These are phyloP conservation scores for Obelidium mucronatum DNA, from an alignment of 192 early-diverging fungal genomes.

Conservation along the genomic window DNA sequence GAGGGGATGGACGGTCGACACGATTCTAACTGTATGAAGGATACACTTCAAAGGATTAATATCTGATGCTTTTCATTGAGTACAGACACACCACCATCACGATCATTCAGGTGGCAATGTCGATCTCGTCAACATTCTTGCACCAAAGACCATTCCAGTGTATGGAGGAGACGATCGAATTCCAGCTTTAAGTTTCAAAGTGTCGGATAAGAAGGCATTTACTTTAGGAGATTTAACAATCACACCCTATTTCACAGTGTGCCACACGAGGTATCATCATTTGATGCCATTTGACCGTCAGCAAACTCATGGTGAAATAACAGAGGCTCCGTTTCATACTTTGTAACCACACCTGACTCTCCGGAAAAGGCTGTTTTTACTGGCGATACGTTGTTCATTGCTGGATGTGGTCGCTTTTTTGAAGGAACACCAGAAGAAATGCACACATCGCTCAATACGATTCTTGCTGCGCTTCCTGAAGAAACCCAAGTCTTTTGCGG, in stretches of 20 bases:
- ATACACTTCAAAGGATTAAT: not conserved
- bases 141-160: conserved; percentile 65
- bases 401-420: conserved; percentile 89
- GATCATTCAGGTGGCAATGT: conserved; percentile 89
- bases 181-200: conserved; percentile 75
- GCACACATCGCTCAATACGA: conserved; percentile 76
- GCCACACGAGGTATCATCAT: conserved; percentile 75
- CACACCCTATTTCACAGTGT: conserved; percentile 77
- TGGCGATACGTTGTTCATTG: conserved; percentile 85
- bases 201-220: conserved; percentile 77
- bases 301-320: not conserved
- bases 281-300: not conserved
- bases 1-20: conserved; percentile 13
- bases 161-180: conserved; percentile 91
- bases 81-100: conserved; percentile 87
- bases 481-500: conserved; percentile 89
- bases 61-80: too few species aligned
- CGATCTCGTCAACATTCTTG: conserved; percentile 49
- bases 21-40: conserved; percentile 20
- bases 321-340: conserved; percentile 83
- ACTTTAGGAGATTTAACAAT: conserved; percentile 73
- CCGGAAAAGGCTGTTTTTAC: conserved; percentile 82
- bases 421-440: conserved; percentile 89
- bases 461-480: conserved; percentile 72
- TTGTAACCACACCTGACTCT: conserved; percentile 68